These are phyloP conservation scores for Cafeteria roenbergensis DNA, from an alignment of 108 stramenopile species.

Conservation along the genomic window DNA sequence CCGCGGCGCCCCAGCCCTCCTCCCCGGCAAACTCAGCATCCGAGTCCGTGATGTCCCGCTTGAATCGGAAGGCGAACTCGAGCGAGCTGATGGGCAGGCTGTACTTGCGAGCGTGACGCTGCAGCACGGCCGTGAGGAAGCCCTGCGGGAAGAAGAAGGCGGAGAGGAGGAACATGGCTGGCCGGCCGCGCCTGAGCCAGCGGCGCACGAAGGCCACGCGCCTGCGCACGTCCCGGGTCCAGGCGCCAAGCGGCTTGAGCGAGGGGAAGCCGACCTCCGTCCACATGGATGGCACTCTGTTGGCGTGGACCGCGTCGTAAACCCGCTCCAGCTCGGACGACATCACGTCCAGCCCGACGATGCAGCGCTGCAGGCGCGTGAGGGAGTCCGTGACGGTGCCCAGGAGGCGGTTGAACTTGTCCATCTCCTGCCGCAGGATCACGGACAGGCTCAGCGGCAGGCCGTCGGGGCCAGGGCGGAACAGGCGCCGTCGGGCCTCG, in stretches of 20 bases:
- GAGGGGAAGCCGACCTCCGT: constrained; percentile 40
- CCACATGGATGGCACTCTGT: constrained; percentile 38
- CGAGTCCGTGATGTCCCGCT: too few relatives aligned
- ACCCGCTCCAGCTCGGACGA: constrained; percentile 41
- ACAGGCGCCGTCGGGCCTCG: background rate
- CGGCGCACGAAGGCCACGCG: constrained; percentile 32
- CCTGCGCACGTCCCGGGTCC: constrained; percentile 33
- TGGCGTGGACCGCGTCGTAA: constrained; percentile 25
- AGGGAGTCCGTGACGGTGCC: constrained; percentile 20
- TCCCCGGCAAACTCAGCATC: too few relatives aligned
- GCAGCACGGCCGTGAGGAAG: constrained; percentile 46
- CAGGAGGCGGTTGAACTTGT: constrained; percentile 43
- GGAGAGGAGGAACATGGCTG: constrained; percentile 34
- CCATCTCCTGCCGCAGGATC: constrained; percentile 46
- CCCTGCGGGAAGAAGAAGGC: constrained; percentile 55
- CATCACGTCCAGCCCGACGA: constrained; percentile 47
- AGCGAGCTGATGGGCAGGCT: constrained; percentile 42
- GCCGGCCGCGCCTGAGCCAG: constrained; percentile 36
- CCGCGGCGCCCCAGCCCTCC: too few relatives aligned
- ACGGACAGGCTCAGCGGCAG: constrained; percentile 46
- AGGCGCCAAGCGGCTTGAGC: constrained; percentile 38
- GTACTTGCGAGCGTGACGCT: constrained; percentile 42
- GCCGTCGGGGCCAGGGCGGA: background rate
- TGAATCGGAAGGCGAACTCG: constrained; percentile 37
- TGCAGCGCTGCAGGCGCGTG: constrained; percentile 31